These are phyloP conservation scores for Termitomyces sp. DNA, from an alignment of 1,284 basidiomycete genomes.

Conservation along the genomic window DNA sequence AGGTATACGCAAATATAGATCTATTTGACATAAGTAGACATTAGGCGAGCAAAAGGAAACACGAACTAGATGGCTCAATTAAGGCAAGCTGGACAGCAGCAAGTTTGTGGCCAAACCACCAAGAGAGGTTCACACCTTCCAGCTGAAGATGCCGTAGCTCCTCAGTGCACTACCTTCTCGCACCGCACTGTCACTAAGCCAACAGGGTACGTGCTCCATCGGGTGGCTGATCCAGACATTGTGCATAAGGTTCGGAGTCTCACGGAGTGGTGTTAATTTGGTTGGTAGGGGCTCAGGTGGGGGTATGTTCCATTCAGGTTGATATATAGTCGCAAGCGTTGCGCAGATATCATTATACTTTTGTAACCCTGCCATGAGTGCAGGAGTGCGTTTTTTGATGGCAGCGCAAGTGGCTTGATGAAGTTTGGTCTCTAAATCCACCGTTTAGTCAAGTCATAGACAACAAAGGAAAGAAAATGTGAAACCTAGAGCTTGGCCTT, in stretches of 20 bases:
- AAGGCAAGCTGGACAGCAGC: constrained; percentile 19
- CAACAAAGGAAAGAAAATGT: too few relatives aligned
- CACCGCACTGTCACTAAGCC: constrained; percentile 31
- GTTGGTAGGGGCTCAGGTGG: background rate
- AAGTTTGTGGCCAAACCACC: constrained; percentile 23
- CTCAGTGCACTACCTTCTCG: constrained; percentile 28
- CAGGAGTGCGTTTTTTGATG: too few relatives aligned
- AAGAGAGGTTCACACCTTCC: constrained; percentile 23
- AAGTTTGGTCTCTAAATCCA: too few relatives aligned
- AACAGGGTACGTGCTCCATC: constrained; percentile 15
- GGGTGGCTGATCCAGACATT: background rate
- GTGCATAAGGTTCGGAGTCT: background rate
- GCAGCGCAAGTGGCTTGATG: too few relatives aligned
- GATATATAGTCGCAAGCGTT: background rate
- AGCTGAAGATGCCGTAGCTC: constrained; percentile 17
- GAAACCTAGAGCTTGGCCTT: background rate
- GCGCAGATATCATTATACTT: background rate
- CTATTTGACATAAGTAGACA: background rate
- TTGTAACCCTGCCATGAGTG: too few relatives aligned
- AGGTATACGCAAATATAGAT: background rate
- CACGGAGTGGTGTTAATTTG: background rate
- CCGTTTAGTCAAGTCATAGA: too few relatives aligned
- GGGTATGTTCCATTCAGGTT: background rate
- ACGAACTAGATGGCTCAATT: background rate
- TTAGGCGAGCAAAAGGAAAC: background rate